Conservation (phyloP, 1,284 basidiomycete species). For the Cryptococcus sp. region DNA sequence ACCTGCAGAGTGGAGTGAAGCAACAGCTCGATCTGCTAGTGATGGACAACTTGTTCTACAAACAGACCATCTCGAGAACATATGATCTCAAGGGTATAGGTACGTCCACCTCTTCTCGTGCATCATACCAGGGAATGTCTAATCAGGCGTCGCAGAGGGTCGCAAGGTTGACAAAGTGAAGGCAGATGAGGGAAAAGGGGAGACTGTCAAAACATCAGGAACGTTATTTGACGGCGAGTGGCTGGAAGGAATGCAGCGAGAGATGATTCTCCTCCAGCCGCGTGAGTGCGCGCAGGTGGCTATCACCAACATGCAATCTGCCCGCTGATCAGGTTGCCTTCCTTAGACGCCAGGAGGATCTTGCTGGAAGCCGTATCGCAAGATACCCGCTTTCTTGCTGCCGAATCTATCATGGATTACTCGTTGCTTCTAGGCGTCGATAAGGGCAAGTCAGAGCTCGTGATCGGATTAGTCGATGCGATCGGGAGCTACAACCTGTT, state of each 20-base stretch:
- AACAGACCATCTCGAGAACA: constrained; percentile 65
- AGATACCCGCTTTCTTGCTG: constrained; percentile 70
- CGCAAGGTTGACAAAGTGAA: constrained; percentile 38
- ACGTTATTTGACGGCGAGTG: constrained; percentile 77
- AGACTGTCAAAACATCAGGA: constrained; percentile 40
- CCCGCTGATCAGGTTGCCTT: neutral
- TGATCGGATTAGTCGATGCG: constrained; percentile 75
- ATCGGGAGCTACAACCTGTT: constrained; percentile 59
- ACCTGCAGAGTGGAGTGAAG: constrained; percentile 66
- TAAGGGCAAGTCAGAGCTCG: constrained; percentile 64
- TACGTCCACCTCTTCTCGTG: constrained; percentile 61
- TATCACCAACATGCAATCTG: neutral
- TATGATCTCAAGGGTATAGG: constrained; percentile 81
- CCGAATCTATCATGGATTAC: constrained; percentile 80
- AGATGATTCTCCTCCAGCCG: constrained; percentile 66
- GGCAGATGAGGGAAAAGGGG: constrained; percentile 13
- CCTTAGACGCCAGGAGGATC: constrained; percentile 63
- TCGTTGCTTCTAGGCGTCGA: constrained; percentile 65
- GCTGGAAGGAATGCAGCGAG: constrained; percentile 72
- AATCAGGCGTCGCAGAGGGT: constrained; percentile 34
- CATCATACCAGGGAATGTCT: neutral
- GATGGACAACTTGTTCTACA: constrained; percentile 79
- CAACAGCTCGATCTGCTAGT: constrained; percentile 71
- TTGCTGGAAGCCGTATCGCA: constrained; percentile 66
- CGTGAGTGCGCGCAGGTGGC: constrained; percentile 29